Percentiles rank a stretch among this genome's conserved stretches.
These are phyloP conservation scores for Pythium grandisporangium DNA, from an alignment of 352 stramenopile species.

Conservation along the genomic window DNA sequence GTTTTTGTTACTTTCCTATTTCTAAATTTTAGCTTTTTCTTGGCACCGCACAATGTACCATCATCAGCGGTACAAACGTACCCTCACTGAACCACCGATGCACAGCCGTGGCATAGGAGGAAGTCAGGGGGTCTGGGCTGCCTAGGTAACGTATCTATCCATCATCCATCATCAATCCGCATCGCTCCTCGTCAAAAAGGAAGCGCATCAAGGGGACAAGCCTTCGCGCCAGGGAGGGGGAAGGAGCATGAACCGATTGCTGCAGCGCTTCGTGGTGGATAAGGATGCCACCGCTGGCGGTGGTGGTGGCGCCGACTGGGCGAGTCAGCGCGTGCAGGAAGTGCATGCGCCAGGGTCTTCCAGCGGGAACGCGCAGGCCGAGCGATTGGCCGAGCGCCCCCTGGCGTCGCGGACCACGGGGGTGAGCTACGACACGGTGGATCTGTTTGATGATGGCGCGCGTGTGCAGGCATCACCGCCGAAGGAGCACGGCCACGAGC, in stretches of 20 bases:
- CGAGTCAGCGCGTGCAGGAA: slow-evolving; percentile 10
- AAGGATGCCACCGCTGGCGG: background rate
- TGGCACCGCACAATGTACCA: too few species aligned
- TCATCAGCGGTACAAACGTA: too few species aligned
- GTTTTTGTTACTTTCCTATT: too few species aligned
- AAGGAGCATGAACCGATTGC: slow-evolving; percentile 38
- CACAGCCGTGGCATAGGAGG: too few species aligned
- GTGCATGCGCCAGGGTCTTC: background rate
- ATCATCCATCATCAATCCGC: too few species aligned
- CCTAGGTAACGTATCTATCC: too few species aligned
- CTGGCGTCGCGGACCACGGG: slow-evolving; percentile 15
- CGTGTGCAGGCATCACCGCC: background rate
- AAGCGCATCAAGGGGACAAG: too few species aligned
- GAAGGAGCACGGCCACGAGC: background rate
- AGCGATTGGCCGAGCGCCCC: slow-evolving; percentile 21
- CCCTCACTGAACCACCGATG: too few species aligned
- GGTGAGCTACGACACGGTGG: slow-evolving; percentile 14
- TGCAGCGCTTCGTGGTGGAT: slow-evolving; percentile 48
- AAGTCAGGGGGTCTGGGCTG: too few species aligned
- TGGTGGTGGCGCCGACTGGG: slow-evolving; percentile 8
- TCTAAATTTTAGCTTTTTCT: too few species aligned
- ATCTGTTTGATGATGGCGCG: slow-evolving; percentile 17
- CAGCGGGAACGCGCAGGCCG: too few species aligned
- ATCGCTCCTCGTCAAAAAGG: too few species aligned
- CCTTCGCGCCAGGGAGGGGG: background rate